Evolutionary conservation across 441 rosid genomes (phyloP).

Genomic region (Gossypium trilobum): DNA sequence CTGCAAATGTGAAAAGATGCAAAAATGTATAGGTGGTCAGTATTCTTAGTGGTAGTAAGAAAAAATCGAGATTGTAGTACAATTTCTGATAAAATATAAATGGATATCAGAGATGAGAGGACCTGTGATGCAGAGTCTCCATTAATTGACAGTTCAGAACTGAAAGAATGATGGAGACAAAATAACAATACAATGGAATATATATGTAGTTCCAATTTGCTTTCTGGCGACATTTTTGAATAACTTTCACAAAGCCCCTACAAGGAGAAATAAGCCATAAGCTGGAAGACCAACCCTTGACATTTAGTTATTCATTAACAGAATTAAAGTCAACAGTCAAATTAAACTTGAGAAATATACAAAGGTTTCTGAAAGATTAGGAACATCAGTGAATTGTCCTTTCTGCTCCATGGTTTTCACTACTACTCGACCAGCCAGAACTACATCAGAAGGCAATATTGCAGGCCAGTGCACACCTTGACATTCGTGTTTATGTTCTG

Average conservation of each 20-base stretch:
- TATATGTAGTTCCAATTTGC: constrained; percentile 64
- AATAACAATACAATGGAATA: constrained; percentile 53
- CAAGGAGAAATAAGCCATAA: constrained; percentile 17
- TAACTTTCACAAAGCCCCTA: constrained; percentile 64
- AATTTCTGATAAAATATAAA: constrained; percentile 12
- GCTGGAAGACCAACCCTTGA: constrained; percentile 10
- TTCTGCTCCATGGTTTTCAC: constrained; percentile 41
- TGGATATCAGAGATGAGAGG: constrained; percentile 7
- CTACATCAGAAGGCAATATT: constrained; percentile 59
- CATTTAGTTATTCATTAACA: not conserved
- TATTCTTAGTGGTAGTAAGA: not conserved
- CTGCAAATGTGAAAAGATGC: not conserved
- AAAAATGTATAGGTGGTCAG: not conserved
- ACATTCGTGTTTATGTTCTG: constrained; percentile 83
- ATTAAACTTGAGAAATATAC: constrained; percentile 28
- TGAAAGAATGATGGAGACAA: constrained; percentile 45
- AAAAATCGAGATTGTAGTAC: not conserved
- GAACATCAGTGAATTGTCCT: constrained; percentile 23
- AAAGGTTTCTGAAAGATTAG: constrained; percentile 30
- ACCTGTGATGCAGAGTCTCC: constrained; percentile 57
- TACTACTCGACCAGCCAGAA: constrained; percentile 65
- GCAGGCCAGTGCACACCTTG: constrained; percentile 73
- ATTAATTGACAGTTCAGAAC: constrained; percentile 43
- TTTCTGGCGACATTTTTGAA: constrained; percentile 43
- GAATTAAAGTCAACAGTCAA: constrained; percentile 8